Base-by-base conservation (phyloP, 1,139 yeast genomes). In the Pichia sp. region DNA sequence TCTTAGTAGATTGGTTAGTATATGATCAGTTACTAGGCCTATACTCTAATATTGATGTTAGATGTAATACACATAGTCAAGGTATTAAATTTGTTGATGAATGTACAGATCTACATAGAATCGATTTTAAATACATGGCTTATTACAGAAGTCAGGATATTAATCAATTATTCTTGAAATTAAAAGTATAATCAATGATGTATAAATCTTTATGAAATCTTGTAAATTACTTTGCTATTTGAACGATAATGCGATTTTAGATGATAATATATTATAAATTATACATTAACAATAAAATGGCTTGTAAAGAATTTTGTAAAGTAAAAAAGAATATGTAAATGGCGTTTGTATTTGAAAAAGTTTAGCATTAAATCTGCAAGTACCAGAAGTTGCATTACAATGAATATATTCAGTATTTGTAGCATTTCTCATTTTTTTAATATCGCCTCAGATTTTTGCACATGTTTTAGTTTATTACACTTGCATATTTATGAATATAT, bases 311-410 rank as follows among this genome's bases (percentile, higher is more conserved):
- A 1, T 16, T 32, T 32, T 16, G 1, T 32, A 5, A n/a, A 32
- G 36, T 32, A 18, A 16, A 16, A n/a, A 32, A 32, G 16, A 32
- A 9, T 13, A 32, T 3, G 36, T 32, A 18, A 16, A 18, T n/a
- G 11, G 18, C n/a, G 9, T 18, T 11, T 32, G 13, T 12, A 18
- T 32, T 18, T 54, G 64, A 38, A 60, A 60, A 43, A 63, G 66
- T 13, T 71, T 74, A 20, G 79, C 76, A 24, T 72, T 71, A 64
- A 90, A 90, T 0, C 78, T 74, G 95, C 96, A 90, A 37, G 82
- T 76, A 35, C 98, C 98, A 4, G 85, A 74, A 23, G 72, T 74
- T 0, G 92, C 80, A 54, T 88, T 94, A 70, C 88, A 94, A 47
- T 82, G 76, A 34, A 78, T 75, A 67, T 89, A 92, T 53, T 75